phyloP scores from a whole-genome alignment of 2,329 filamentous ascomycete species.

The Epichloe uncinata region DNA sequence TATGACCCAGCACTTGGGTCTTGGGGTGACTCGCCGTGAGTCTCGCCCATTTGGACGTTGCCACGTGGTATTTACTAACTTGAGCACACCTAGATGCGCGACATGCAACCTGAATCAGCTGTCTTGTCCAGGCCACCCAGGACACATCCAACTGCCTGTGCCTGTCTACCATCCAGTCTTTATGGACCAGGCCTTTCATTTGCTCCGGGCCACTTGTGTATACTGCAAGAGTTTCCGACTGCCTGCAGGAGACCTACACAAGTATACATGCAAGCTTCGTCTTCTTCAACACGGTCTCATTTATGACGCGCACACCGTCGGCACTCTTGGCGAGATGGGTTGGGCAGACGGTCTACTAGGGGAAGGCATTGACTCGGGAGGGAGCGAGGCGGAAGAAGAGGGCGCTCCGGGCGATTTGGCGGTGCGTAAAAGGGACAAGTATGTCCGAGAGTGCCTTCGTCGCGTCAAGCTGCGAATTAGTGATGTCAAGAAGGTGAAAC shows the following conservation, averaged over 20 bases:
- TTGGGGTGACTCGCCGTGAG: conserved; percentile 70
- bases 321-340: conserved; percentile 34
- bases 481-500: conserved; percentile 51
- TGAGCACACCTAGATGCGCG: conserved; percentile 49
- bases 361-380: conserved; percentile 27
- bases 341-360: conserved; percentile 20
- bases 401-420: conserved; percentile 40
- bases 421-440: conserved; percentile 43
- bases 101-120: conserved; percentile 79
- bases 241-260: conserved; percentile 60
- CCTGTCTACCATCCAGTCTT: conserved; percentile 96
- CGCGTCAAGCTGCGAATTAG: conserved; percentile 36
- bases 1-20: conserved; percentile 88
- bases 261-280: conserved; percentile 71
- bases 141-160: conserved; percentile 88
- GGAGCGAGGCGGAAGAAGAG: conserved; percentile 52
- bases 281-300: conserved; percentile 76
- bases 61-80: conserved; percentile 3
- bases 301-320: conserved; percentile 49
- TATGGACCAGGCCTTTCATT: conserved; percentile 76
- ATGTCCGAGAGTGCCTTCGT: conserved; percentile 60
- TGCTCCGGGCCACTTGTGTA: conserved; percentile 76
- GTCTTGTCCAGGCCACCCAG: conserved; percentile 81
- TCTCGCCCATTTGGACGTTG: background rate
- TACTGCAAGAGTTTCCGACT: conserved; percentile 85